Evolutionary conservation across 345 rosid species (phyloP).

Genomic region (Hibiscus tridactylites): DNA sequence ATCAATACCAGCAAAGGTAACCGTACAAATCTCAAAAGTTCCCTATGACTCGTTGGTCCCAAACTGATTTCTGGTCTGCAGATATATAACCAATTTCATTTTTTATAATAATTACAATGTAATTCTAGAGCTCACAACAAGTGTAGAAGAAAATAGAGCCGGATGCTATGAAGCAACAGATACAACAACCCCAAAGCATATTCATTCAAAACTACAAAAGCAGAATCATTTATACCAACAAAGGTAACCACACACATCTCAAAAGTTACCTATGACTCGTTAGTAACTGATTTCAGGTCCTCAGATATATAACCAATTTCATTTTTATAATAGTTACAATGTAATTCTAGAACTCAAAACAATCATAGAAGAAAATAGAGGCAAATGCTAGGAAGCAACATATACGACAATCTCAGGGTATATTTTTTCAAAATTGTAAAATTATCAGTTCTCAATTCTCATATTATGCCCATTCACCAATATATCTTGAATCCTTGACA

Average conservation of each 20-base stretch:
- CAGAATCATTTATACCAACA: background rate
- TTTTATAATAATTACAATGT: background rate
- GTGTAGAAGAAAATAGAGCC: background rate
- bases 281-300: background rate
- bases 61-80: background rate
- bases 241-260: background rate
- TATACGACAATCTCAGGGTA: background rate
- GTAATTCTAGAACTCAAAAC: background rate
- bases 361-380: background rate
- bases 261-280: background rate
- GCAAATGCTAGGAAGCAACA: background rate
- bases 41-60: background rate
- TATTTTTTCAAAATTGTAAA: background rate
- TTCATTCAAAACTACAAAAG: background rate
- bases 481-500: background rate
- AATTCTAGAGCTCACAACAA: background rate
- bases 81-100: background rate
- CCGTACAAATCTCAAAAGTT: background rate
- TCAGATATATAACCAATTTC: background rate
- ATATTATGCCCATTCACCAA: background rate
- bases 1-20: background rate
- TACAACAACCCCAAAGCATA: background rate
- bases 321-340: background rate
- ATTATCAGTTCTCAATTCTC: background rate
- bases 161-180: conserved; percentile 1